phyloP scores from a whole-genome alignment of 148 eudicot genomes.

The Silene latifolia region DNA sequence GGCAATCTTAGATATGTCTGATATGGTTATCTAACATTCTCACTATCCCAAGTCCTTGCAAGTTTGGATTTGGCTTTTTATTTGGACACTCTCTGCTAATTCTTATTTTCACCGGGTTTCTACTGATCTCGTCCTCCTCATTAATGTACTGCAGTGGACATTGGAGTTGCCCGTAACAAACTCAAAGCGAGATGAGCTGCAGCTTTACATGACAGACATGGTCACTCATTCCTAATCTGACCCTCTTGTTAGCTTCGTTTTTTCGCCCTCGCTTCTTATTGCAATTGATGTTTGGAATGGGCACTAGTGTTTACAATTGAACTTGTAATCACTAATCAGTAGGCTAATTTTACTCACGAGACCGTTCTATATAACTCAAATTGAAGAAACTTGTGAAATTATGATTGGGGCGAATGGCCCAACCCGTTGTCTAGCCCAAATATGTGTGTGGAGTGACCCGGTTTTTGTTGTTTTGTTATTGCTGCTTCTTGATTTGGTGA shows the following conservation, averaged over 20 bases:
- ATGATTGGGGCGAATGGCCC: neutral
- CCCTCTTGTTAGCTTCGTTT: neutral
- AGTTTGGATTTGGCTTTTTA: too few species aligned
- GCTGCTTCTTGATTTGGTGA: too few species aligned
- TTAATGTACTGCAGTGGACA: slow-evolving; percentile 52
- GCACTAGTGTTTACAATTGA: neutral
- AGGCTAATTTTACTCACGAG: neutral
- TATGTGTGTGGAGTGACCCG: too few species aligned
- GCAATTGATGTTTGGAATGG: neutral
- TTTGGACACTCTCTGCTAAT: neutral
- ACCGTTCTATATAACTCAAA: neutral
- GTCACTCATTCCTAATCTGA: slow-evolving; percentile 46
- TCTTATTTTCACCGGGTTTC: neutral
- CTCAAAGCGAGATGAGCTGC: slow-evolving; percentile 51
- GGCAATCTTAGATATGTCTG: too few species aligned
- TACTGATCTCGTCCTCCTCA: neutral
- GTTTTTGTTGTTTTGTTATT: too few species aligned
- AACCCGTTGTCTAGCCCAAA: neutral
- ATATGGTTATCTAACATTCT: too few species aligned
- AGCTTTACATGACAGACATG: slow-evolving; percentile 28
- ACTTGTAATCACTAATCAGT: neutral
- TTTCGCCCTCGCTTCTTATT: too few species aligned
- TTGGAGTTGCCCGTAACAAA: slow-evolving; percentile 62
- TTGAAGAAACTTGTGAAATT: neutral
- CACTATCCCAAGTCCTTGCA: too few species aligned